Percentiles rank a stretch among this genome's conserved stretches.
These are phyloP conservation scores for Tetradesmus lagerheimii DNA, from an alignment of 139 green algal species.

Conservation along the genomic window DNA sequence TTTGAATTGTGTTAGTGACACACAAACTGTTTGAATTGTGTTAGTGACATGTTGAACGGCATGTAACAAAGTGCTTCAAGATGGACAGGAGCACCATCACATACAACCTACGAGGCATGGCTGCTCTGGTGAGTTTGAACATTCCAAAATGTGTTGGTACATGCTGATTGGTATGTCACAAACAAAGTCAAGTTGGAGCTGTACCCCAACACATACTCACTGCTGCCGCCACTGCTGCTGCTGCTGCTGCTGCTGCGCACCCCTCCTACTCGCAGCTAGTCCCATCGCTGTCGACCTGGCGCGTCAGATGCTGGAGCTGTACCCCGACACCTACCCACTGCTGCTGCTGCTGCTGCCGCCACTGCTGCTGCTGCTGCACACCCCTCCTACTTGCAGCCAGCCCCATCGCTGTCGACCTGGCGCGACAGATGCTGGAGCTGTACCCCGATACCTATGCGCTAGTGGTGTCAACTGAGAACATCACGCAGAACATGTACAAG, in stretches of 20 bases:
- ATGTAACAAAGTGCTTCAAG: no score
- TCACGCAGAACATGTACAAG: constrained; percentile 92
- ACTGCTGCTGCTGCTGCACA: background rate
- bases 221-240: constrained; percentile 77
- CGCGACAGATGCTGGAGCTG: constrained; percentile 91
- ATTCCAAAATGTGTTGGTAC: background rate
- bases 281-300: constrained; percentile 85
- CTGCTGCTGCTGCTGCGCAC: background rate
- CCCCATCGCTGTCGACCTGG: constrained; percentile 82
- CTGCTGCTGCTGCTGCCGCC: constrained; percentile 72
- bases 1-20: no score
- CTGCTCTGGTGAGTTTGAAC: constrained; percentile 45
- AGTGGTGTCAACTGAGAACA: constrained; percentile 98
- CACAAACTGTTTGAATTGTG: no score
- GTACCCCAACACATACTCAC: constrained; percentile 74
- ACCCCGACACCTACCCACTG: constrained; percentile 78
- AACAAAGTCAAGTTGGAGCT: no score
- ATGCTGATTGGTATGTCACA: background rate
- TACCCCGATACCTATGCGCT: constrained; percentile 81
- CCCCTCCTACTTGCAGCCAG: constrained; percentile 36
- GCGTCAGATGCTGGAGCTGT: constrained; percentile 89
- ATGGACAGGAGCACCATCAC: constrained; percentile 90
- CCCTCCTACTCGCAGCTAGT: constrained; percentile 26
- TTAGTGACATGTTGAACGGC: no score
- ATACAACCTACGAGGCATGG: constrained; percentile 98